Base-by-base conservation (phyloP, 306 rosid species). In the Lithocarpus polystachyus region DNA sequence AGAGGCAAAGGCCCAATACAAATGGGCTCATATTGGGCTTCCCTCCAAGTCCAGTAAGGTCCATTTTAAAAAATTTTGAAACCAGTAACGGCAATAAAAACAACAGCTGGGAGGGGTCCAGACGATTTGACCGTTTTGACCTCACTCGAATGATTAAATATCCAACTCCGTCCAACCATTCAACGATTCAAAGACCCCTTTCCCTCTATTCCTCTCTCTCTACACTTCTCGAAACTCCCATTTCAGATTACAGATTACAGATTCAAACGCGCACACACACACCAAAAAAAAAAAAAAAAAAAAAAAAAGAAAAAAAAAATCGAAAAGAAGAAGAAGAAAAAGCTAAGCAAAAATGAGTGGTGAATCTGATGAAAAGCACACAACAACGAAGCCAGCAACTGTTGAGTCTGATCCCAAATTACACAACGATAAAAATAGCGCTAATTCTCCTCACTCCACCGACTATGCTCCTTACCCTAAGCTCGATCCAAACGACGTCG, bases 401-500 rank as follows among this genome's bases (percentile, higher is more conserved):
- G 14, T 26, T 33, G 55, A 77, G 22, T 74, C 88, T 13, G 74
- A 71, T 80, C 73, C 68, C 37, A 60, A 52, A 11, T 37, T 37
- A 37, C 51, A 13, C 35, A 15, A 12, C 53, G 15, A 48, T 13
- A 48, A 48, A 11, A 48, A 48, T 48, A 48, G 15, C 15, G 15
- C 14, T 48, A 48, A 56, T 4, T 78, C 84, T 12, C 20, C 79
- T 43, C 91, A 76, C 83, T 75, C 98, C 73, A 19, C 67, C 29
- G 96, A 90, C 77, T 89, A 86, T 75, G 92, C 93, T 77, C 93
- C 98, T 6, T 92, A 94, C 75, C 98, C 98, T 14, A 89, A 91
- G 85, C 82, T 92, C 18, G 88, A 90, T 75, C 90, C 91, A 17
- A 76, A 86, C 78, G 97, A 90, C 83, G 89, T 88, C 71, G 87